Conservation (phyloP, 192 early-diverging fungal genomes). For the Backusella psychrophila region DNA sequence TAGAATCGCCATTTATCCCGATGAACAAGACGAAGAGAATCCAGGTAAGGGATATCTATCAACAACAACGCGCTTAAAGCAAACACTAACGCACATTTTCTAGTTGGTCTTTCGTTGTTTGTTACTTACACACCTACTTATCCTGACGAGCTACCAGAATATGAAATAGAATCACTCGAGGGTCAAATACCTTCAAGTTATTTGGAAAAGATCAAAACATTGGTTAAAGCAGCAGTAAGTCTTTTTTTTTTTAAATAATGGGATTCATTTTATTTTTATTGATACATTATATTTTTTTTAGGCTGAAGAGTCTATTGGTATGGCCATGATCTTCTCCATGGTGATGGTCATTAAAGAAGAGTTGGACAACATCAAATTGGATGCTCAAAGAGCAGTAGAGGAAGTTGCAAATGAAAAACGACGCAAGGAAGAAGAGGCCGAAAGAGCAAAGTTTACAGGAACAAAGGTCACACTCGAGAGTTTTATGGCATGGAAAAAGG, state of each 20-base stretch:
- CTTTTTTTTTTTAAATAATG: background rate
- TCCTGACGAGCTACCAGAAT: conserved; percentile 68
- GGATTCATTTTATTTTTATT: too few species aligned
- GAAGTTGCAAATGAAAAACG: conserved; percentile 47
- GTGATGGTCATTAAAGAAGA: conserved; percentile 72
- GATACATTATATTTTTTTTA: conserved; percentile 2
- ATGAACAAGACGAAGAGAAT: conserved; percentile 61
- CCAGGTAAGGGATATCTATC: conserved; percentile 40
- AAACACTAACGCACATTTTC: background rate
- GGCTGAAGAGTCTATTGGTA: conserved; percentile 78
- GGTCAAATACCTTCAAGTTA: conserved; percentile 40
- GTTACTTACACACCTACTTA: conserved; percentile 72
- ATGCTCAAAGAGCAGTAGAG: conserved; percentile 50
- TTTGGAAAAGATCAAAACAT: conserved; percentile 31
- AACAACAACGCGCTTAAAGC: background rate
- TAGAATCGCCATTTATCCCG: conserved; percentile 53
- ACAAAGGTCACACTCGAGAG: conserved; percentile 77
- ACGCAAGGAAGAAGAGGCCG: conserved; percentile 67
- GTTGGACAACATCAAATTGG: conserved; percentile 57
- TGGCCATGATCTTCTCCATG: conserved; percentile 92
- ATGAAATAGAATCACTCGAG: conserved; percentile 53
- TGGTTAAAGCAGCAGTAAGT: conserved; percentile 24
- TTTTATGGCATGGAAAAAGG: conserved; percentile 77
- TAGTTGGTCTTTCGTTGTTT: conserved; percentile 47
- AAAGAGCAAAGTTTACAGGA: conserved; percentile 74